Base-by-base conservation (phyloP, 306 rosid species). In the Bauhinia variegata region DNA sequence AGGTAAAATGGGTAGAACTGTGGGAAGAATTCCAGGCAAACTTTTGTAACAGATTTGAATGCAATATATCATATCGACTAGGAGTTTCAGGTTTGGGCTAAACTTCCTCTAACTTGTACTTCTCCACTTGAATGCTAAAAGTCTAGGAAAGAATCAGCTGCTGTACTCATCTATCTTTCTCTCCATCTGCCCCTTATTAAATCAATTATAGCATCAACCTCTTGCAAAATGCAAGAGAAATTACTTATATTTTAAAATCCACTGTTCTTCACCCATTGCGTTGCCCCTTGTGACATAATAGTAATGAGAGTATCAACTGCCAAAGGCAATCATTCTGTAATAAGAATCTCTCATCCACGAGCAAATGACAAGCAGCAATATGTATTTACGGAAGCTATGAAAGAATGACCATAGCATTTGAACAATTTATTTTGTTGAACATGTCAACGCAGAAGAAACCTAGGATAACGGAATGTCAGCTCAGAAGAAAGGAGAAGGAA, bases 181-280 rank as follows among this genome's bases (percentile, higher is more conserved):
- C 28, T 23, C 28, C 2, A 2, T 23, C 28, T 23, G 28, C 28
- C 28, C 28, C 28, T 23, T 23, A 23, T 23, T 23, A 23, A 23
- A 23, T 23, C 28, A 23, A 16, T 37, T 59, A 59, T 16, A 59
- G 65, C 48, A 38, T 59, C 17, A 38, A 10, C 33, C 6, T 10
- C 49, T 10, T 17, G 16, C 36, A 16, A 58, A 2, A 36, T 57
- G 46, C 30, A 10, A 1, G 28, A 23, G 28, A 23, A 23, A 23
- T 23, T 23, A 2, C 28, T 23, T 23, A 23, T n/a, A 23, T 23
- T 23, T 23, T 23, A 23, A 23, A 23, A 23, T 23, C 28, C 28
- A 23, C 28, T 18, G 65, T 18, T 59, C 65, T 17, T 59, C 65
- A 38, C 11, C 39, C 65, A 38, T 38, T 0, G 17, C 34, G 33